Base-by-base conservation (phyloP, 164 flowering plant species). In the Umbellularia californica region DNA sequence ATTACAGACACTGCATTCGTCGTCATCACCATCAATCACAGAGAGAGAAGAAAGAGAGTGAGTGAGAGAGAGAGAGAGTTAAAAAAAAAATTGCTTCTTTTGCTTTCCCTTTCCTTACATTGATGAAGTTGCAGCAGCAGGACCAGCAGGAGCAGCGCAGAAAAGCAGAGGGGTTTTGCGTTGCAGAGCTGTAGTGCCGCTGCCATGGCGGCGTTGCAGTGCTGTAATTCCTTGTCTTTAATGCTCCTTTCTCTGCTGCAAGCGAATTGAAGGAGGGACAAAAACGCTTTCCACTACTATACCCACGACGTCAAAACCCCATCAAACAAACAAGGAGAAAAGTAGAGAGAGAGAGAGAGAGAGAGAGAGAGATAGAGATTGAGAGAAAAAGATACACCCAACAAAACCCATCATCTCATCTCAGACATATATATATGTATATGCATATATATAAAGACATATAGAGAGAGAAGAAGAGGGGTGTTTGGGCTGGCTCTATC, bases 141-240 rank as follows among this genome's bases (percentile, higher is more conserved):
- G 2, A 2, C 6, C 35, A 22, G 66, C 7, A 58, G 63, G 0
- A 58, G 63, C 33, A 14, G 67, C 12, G 67, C 27, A 24, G 67
- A 64, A 22, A 19, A 67, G 69, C 15, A 35, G 19, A 67, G 69
- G 20, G 41, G 35, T 13, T 14, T 67, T 67, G 22, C 10, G 74
- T 73, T 76, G 81, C 84, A 77, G 81, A 77, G 70, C 72, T 20
- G 73, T 15, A 67, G 72, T 75, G 84, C 87, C 75, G 84, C 82
- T 70, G 52, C 86, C 87, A 87, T 87, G 91, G 91, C 93, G 91
- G 93, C 91, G 89, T 87, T 77, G 88, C 90, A 88, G 93, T 25
- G 82, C 81, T 84, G 86, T 82, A 83, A 85, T 87, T 88, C 93
- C 81, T 78, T 84, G 83, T 79, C 78, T 84, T 88, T 76, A 88